A percentile compares a stretch with the other conserved stretches of the same genome.
phyloP scores from a whole-genome alignment of 257 asterid genomes.

The Ilex aquifolium region DNA sequence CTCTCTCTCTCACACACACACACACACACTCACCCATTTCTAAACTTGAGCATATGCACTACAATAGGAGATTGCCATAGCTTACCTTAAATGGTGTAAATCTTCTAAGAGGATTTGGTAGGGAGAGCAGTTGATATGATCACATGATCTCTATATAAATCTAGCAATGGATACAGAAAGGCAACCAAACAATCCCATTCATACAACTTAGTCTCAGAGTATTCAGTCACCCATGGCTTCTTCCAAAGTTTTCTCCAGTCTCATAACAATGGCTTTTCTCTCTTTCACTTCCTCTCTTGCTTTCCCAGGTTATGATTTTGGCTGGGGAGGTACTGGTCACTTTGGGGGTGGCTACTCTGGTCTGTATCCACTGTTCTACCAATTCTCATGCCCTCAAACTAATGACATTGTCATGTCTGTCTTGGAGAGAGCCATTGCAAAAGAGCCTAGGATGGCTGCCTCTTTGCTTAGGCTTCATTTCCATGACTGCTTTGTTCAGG shows the following conservation, averaged over 20 bases:
- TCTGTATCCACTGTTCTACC: conserved; percentile 44
- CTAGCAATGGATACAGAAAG: neutral
- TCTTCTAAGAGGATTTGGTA: too few relatives aligned
- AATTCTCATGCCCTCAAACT: conserved; percentile 69
- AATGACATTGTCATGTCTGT: conserved; percentile 67
- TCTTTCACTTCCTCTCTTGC: conserved; percentile 24
- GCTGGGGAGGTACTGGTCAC: conserved; percentile 25
- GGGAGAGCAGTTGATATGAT: conserved; percentile 35
- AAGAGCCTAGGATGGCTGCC: conserved; percentile 72
- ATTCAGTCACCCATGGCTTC: conserved; percentile 31
- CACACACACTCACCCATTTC: conserved; percentile 5
- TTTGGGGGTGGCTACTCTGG: conserved; percentile 25
- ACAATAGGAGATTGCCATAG: conserved; percentile 24
- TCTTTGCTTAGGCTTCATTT: conserved; percentile 68
- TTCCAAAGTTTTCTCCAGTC: conserved; percentile 8
- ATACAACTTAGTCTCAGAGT: neutral
- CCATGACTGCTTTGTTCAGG: conserved; percentile 36
- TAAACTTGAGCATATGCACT: conserved; percentile 3
- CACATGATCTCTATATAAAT: conserved; percentile 23
- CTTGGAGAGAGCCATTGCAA: conserved; percentile 48
- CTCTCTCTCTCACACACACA: too few relatives aligned
- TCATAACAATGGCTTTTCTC: conserved; percentile 24
- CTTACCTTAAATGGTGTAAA: conserved; percentile 9
- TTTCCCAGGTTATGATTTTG: conserved; percentile 26
- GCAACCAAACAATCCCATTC: neutral